Evolutionary conservation across 148 eudicot genomes (phyloP).

Genomic region (Rheum nobile): DNA sequence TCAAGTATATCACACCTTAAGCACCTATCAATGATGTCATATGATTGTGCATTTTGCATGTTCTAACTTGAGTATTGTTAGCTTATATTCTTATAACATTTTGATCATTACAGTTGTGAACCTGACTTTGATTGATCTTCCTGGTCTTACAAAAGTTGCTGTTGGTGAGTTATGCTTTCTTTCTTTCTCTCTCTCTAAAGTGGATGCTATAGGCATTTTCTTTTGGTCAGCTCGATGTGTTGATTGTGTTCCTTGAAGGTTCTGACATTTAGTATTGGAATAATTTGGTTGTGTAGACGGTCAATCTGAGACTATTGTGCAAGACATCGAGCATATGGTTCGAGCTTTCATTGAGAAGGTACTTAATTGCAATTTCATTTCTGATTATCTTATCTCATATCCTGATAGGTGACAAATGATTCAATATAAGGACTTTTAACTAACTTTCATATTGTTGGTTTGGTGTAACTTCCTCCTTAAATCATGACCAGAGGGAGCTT

Average conservation of each 20-base stretch:
- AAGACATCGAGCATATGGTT: conserved; percentile 40
- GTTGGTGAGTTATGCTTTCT: conserved; percentile 53
- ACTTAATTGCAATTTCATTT: not conserved
- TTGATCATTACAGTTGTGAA: conserved; percentile 62
- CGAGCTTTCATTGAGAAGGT: conserved; percentile 43
- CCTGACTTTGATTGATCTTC: conserved; percentile 93
- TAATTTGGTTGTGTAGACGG: conserved; percentile 45
- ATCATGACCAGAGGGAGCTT: too few relatives aligned
- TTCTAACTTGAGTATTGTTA: not conserved
- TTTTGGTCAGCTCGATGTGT: not conserved
- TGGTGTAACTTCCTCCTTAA: not conserved
- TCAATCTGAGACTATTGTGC: conserved; percentile 28
- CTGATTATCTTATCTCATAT: not conserved
- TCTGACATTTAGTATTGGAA: not conserved
- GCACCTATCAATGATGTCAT: not conserved
- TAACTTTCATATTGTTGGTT: not conserved
- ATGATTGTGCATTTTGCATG: not conserved
- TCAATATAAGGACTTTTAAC: not conserved
- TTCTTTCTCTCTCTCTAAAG: not conserved
- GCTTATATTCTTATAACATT: not conserved
- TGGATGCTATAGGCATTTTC: not conserved
- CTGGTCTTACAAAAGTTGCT: conserved; percentile 97
- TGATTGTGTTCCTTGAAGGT: too few relatives aligned
- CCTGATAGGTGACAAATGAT: not conserved
- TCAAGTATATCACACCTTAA: too few relatives aligned